A percentile compares a stretch with the other conserved stretches of the same genome.
These are phyloP conservation scores for Schizonepeta tenuifolia DNA, from an alignment of 257 asterid genomes.

Conservation along the genomic window DNA sequence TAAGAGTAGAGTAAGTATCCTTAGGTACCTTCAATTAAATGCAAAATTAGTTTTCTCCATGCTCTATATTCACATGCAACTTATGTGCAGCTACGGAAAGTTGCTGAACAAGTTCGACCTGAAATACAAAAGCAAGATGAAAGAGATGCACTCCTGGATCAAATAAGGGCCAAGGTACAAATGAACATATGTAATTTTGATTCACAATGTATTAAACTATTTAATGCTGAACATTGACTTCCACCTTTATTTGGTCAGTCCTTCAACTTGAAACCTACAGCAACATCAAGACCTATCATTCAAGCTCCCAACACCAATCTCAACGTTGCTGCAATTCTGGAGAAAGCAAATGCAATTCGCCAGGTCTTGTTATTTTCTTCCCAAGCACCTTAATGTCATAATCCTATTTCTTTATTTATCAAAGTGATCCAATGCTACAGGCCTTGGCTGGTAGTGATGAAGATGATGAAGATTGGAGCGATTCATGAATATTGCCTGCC, in stretches of 20 bases:
- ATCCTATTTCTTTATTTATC: slow-evolving; percentile 26
- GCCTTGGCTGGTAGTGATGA: slow-evolving; percentile 92
- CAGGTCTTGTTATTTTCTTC: slow-evolving; percentile 51
- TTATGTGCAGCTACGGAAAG: slow-evolving; percentile 82
- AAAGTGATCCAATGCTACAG: slow-evolving; percentile 43
- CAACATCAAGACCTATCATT: slow-evolving; percentile 63
- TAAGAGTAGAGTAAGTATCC: slow-evolving; percentile 73
- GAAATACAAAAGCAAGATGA: slow-evolving; percentile 62
- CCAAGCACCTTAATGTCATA: neutral
- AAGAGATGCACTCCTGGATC: slow-evolving; percentile 78
- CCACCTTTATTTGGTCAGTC: slow-evolving; percentile 54
- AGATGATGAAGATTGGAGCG: slow-evolving; percentile 90
- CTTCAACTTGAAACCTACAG: slow-evolving; percentile 83
- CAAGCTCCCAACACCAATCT: slow-evolving; percentile 79
- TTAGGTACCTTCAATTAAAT: neutral
- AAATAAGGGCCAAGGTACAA: slow-evolving; percentile 80
- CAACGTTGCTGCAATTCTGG: slow-evolving; percentile 81
- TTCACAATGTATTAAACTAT: neutral
- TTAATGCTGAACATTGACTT: slow-evolving; percentile 38
- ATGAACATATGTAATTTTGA: slow-evolving; percentile 21
- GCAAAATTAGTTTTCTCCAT: slow-evolving; percentile 18
- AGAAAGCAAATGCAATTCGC: slow-evolving; percentile 89
- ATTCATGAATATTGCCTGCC: slow-evolving; percentile 48
- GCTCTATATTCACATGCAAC: slow-evolving; percentile 36
- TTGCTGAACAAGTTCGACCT: slow-evolving; percentile 57